Evolutionary conservation across 2,329 filamentous ascomycete genomes (phyloP).

Genomic region (Pseudocercospora pini-densiflorae): DNA sequence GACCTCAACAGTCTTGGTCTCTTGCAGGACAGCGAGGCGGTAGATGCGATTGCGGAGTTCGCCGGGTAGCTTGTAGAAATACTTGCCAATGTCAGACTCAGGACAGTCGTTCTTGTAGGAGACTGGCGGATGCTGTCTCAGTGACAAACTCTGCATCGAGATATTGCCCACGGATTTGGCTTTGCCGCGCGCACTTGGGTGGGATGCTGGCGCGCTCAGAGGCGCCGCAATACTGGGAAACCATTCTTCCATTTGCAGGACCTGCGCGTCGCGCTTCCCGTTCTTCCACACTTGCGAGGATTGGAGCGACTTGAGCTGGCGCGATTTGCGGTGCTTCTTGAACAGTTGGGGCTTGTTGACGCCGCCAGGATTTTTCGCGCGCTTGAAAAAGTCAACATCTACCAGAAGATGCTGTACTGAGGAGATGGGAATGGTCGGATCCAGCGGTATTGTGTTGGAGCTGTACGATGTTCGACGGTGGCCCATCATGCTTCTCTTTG

Average conservation of each 20-base stretch:
- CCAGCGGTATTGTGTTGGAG: slow-evolving; percentile 8
- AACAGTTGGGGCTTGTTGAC: slow-evolving; percentile 12
- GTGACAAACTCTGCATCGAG: background rate
- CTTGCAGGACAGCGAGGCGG: slow-evolving; percentile 27
- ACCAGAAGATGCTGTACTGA: slow-evolving; percentile 17
- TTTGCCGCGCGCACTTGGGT: background rate
- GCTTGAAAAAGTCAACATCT: background rate
- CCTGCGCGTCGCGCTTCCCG: slow-evolving; percentile 21
- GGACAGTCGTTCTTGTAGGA: slow-evolving; percentile 24
- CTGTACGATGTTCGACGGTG: background rate
- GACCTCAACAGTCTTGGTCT: slow-evolving; percentile 23
- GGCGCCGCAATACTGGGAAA: slow-evolving; percentile 20
- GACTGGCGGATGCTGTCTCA: background rate
- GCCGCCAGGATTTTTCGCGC: slow-evolving; percentile 7
- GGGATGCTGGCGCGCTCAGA: background rate
- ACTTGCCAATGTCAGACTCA: slow-evolving; percentile 30
- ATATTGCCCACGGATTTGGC: slow-evolving; percentile 11
- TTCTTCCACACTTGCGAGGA: slow-evolving; percentile 12
- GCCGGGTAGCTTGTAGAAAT: slow-evolving; percentile 32
- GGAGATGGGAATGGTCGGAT: slow-evolving; percentile 14
- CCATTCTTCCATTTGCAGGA: slow-evolving; percentile 24
- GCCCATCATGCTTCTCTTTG: background rate
- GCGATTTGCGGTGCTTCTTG: slow-evolving; percentile 17
- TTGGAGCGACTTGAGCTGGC: slow-evolving; percentile 22
- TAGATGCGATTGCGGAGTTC: slow-evolving; percentile 36